phyloP scores from a whole-genome alignment of 169 alveolate genomes.

The Plasmodium cynomolgi region DNA sequence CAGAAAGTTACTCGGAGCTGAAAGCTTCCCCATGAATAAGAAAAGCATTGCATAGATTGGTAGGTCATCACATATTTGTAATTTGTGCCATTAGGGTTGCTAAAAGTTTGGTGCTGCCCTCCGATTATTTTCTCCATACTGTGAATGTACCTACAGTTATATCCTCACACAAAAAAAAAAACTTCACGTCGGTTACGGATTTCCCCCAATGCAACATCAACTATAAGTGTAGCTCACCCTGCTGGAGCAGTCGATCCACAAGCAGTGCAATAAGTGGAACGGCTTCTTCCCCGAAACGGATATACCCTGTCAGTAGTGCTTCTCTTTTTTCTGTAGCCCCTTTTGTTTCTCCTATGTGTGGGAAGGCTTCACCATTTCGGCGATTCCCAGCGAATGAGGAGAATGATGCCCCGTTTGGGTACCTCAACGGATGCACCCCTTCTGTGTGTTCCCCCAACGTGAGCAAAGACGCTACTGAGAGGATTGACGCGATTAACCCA shows the following conservation, averaged over 20 bases:
- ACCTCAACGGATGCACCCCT: background rate
- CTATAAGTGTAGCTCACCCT: background rate
- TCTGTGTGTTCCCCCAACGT: background rate
- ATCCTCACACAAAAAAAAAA: background rate
- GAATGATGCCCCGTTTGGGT: background rate
- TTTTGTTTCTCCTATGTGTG: background rate
- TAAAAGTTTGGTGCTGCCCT: background rate
- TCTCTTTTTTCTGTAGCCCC: background rate
- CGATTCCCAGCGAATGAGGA: background rate
- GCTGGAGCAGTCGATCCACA: no score
- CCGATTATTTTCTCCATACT: background rate
- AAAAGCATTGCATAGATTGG: background rate
- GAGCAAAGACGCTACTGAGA: background rate
- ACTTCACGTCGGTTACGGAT: background rate
- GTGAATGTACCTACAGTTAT: background rate
- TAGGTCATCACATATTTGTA: background rate
- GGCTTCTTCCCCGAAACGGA: no score
- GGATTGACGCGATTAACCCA: background rate
- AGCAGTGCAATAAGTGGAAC: no score
- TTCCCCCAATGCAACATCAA: background rate
- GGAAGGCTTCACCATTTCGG: background rate
- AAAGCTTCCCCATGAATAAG: background rate
- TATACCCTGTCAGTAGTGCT: background rate
- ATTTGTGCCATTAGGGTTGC: background rate
- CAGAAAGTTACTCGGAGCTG: background rate